A percentile compares a stretch with the other conserved stretches of the same genome.
Conservation (phyloP, 768 basidiomycete genomes). For the Suillus weaverae region DNA sequence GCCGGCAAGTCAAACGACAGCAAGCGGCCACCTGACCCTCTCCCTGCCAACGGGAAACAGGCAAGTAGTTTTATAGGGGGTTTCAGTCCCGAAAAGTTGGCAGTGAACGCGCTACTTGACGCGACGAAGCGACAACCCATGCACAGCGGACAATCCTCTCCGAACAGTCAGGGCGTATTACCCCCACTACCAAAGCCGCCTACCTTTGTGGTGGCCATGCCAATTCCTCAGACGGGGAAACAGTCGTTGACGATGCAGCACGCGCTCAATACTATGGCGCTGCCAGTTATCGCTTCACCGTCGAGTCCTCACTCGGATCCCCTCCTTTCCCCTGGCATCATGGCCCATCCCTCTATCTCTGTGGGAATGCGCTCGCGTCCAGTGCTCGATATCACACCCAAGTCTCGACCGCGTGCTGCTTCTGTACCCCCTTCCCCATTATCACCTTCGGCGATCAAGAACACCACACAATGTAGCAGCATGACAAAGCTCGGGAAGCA, state of each 20-base stretch:
- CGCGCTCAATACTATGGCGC: slow-evolving; percentile 24
- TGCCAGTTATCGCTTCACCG: slow-evolving; percentile 18
- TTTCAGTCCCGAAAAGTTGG: slow-evolving; percentile 34
- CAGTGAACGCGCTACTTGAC: slow-evolving; percentile 13
- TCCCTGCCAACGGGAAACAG: not conserved
- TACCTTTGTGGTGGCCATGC: slow-evolving; percentile 33
- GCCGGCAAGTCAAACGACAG: slow-evolving; percentile 17
- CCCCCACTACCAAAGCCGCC: slow-evolving; percentile 27
- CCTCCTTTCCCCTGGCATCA: slow-evolving; percentile 15
- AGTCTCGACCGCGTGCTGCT: slow-evolving; percentile 19
- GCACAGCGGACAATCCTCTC: slow-evolving; percentile 4
- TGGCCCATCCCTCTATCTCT: slow-evolving; percentile 9
- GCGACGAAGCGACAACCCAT: slow-evolving; percentile 12
- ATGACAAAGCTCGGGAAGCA: slow-evolving; percentile 62
- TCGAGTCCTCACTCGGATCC: slow-evolving; percentile 37
- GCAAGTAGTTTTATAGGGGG: slow-evolving; percentile 47
- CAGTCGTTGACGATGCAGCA: slow-evolving; percentile 40
- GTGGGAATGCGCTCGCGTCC: slow-evolving; percentile 14
- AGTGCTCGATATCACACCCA: slow-evolving; percentile 11
- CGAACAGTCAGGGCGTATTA: slow-evolving; percentile 15
- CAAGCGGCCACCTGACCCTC: slow-evolving; percentile 20
- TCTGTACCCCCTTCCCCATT: slow-evolving; percentile 20
- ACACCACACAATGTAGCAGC: slow-evolving; percentile 55
- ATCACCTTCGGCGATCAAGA: slow-evolving; percentile 19
- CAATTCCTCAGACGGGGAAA: slow-evolving; percentile 33